Evolutionary conservation across 2,329 filamentous ascomycete species (phyloP), one percentile per base, ranked within the genome.

Genomic region (Fusarium mangiferae): DNA sequence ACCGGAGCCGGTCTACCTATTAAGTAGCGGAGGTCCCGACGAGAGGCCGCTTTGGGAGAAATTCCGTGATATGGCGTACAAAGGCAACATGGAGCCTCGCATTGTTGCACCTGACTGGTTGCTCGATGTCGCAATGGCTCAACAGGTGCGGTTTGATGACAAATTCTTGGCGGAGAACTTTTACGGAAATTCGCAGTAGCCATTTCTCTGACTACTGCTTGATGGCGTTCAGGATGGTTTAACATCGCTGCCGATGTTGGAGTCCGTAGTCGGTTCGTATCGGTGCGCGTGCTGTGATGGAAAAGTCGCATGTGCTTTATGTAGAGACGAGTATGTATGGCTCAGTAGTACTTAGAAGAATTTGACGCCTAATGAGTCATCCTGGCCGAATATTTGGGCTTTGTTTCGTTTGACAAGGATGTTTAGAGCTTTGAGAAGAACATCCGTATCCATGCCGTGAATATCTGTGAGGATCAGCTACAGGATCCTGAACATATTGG

Each of bases 61-160:
- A 68, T 99, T 99, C 81, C 87, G 90, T 63, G 90, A 93, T 58
- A 91, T 97, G 89, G 95, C 94, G 5, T 85, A 87, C 71, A 92
- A 91, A 75, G 92, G 93, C 49, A 92, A 94, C 79, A 95, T 96
- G 88, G 88, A 91, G 74, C 92, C 95, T 6, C 88, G 93, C 60
- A 91, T 99, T 45, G 94, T 98, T 30, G 89, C 89, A 52, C 90
- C 93, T 6, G 95, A 99, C 80, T 99, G 96, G 96, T 82, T 99
- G 77, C 85, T 99, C 65, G 92, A 95, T 78, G 91, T 95, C 68
- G 94, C 94, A 9, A 96, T 99, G 93, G 91, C 90, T 77, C 96
- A 99, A 83, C 88, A 94, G 82, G 85, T 96, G 72, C 86, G 86
- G n/a, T 92, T 90, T 82, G 86, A 91, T 64, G 84, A 91, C 45